These are phyloP conservation scores for Bryoerythrophyllum caledonicum DNA, from an alignment of 225 moss, liverwort and hornwort species.

Conservation along the genomic window DNA sequence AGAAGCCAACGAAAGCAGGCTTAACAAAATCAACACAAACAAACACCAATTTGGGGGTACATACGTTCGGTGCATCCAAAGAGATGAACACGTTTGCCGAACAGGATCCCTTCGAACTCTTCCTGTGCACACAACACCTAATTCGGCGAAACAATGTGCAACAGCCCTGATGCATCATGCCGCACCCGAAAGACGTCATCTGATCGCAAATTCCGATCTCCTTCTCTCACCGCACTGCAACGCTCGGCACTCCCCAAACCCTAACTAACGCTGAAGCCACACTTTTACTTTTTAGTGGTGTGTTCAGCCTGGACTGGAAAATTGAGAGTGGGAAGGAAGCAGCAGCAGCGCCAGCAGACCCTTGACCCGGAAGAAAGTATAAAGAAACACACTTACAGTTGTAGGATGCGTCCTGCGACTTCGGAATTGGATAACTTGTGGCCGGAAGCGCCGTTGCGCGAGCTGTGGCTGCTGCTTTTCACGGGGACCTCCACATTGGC, in stretches of 20 bases:
- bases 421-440: constrained; percentile 24
- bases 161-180: too few relatives aligned
- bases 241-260: too few relatives aligned
- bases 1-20: neutral
- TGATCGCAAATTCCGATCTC: too few relatives aligned
- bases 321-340: too few relatives aligned
- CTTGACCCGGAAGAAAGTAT: too few relatives aligned
- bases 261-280: too few relatives aligned
- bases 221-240: too few relatives aligned
- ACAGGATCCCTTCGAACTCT: constrained; percentile 73
- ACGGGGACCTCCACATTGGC: constrained; percentile 39
- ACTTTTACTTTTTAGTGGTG: too few relatives aligned
- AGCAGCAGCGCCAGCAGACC: too few relatives aligned
- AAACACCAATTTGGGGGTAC: neutral
- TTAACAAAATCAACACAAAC: neutral
- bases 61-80: constrained; percentile 96
- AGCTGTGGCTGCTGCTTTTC: constrained; percentile 18
- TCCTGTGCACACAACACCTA: constrained; percentile 31
- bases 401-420: constrained; percentile 20
- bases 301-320: too few relatives aligned
- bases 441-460: constrained; percentile 5
- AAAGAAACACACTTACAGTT: too few relatives aligned
- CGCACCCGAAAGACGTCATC: too few relatives aligned
- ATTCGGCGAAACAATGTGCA: neutral
- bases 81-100: constrained; percentile 72